phyloP scores from a whole-genome alignment of 2,329 filamentous ascomycete species.

The Emergomyces orientalis region DNA sequence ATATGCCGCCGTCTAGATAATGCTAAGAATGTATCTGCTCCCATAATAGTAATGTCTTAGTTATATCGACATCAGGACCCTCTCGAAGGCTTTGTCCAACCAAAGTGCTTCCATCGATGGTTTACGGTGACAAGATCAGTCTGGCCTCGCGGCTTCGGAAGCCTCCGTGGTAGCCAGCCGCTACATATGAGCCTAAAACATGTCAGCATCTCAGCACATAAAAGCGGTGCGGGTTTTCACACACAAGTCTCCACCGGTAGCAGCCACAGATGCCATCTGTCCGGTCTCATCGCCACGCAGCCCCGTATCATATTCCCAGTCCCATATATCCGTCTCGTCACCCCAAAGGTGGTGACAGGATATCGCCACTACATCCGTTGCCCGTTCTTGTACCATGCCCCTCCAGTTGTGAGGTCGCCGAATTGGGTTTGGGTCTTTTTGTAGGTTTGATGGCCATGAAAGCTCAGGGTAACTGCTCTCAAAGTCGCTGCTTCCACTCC shows the following conservation, averaged over 20 bases:
- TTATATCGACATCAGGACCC: not conserved
- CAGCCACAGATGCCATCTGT: not conserved
- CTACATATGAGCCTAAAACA: constrained; percentile 3
- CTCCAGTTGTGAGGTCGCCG: not conserved
- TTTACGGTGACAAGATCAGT: constrained; percentile 2
- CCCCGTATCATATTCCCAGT: constrained; percentile 1
- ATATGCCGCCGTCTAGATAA: not conserved
- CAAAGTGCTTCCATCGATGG: not conserved
- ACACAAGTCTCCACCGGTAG: not conserved
- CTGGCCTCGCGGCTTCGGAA: not conserved
- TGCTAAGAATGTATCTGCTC: not conserved
- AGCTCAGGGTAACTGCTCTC: not conserved
- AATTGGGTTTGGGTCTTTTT: constrained; percentile 2
- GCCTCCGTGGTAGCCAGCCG: not conserved
- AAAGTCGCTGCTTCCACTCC: not conserved
- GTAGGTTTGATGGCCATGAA: not conserved
- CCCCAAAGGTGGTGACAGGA: not conserved
- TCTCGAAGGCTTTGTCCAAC: not conserved
- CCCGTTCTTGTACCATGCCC: not conserved
- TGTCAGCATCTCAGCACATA: not conserved
- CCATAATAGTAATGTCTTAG: too few relatives aligned
- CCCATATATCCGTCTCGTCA: not conserved
- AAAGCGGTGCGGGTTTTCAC: not conserved
- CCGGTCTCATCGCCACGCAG: not conserved
- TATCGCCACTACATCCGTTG: not conserved